Conservation (phyloP, 805 yeast genomes). For the Geotrichum ghanense region DNA sequence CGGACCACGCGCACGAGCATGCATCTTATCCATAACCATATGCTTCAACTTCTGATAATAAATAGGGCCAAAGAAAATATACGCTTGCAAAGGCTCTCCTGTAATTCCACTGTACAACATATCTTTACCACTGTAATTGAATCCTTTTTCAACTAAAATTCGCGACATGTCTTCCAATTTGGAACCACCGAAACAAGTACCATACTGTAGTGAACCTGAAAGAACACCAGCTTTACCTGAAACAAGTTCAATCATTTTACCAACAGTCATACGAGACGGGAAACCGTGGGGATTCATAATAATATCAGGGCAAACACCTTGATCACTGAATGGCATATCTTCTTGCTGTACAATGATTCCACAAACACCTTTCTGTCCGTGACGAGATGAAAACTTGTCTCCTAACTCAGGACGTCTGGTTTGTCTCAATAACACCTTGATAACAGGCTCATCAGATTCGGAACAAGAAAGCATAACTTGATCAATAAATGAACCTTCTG, state of each 20-base stretch:
- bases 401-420: conserved; percentile 97
- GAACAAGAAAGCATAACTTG: conserved; percentile 96
- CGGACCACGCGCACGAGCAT: conserved; percentile 98
- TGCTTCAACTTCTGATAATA: conserved; percentile 97
- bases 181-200: conserved; percentile 98
- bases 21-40: conserved; percentile 99
- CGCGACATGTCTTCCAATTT: conserved; percentile 89
- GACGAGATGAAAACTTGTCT: conserved; percentile 93
- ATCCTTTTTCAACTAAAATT: conserved; percentile 82
- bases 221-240: conserved; percentile 97
- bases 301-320: conserved; percentile 87
- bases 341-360: conserved; percentile 97
- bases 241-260: conserved; percentile 92
- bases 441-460: conserved; percentile 88
- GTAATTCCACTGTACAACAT: conserved; percentile 96
- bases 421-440: conserved; percentile 85
- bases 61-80: conserved; percentile 96
- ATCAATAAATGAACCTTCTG: conserved; percentile 91
- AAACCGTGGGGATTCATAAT: conserved; percentile 99
- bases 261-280: conserved; percentile 99
- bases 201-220: conserved; percentile 84
- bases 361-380: conserved; percentile 98
- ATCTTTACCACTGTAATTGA: conserved; percentile 91
- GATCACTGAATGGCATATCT: conserved; percentile 90
- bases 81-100: conserved; percentile 94